Conservation (phyloP, 768 basidiomycete species). For the Sporobolomyces roseus region DNA sequence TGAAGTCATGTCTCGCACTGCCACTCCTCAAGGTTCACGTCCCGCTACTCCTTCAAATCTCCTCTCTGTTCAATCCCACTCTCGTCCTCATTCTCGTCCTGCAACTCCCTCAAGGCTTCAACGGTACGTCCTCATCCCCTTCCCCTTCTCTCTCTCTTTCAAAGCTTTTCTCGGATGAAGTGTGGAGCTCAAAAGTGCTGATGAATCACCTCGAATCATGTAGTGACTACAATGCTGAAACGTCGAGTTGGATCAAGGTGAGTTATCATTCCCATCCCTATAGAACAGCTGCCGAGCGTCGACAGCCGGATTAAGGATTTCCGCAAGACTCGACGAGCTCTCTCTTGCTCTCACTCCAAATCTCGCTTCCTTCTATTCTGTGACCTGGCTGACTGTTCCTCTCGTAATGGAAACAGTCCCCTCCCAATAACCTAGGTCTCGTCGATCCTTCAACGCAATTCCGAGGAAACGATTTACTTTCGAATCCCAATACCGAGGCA, state of each 20-base stretch:
- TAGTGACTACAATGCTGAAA: not conserved
- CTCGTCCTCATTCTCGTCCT: slow-evolving; percentile 13
- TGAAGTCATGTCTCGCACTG: not conserved
- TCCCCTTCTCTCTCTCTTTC: no score
- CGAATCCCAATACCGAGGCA: slow-evolving; percentile 9
- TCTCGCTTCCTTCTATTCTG: no score
- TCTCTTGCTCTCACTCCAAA: not conserved
- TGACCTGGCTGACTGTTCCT: no score
- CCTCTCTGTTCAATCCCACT: not conserved
- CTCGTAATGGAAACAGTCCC: not conserved
- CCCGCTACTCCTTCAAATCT: slow-evolving; percentile 3
- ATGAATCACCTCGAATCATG: not conserved
- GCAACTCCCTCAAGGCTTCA: slow-evolving; percentile 15
- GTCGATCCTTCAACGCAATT: not conserved
- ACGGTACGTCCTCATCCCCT: not conserved
- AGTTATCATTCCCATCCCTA: not conserved
- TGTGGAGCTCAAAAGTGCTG: not conserved
- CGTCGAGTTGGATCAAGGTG: slow-evolving; percentile 14
- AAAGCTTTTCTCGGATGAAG: not conserved
- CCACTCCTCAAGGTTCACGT: slow-evolving; percentile 6
- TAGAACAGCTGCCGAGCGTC: no score
- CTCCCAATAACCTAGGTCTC: not conserved
- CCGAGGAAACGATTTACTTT: slow-evolving; percentile 5
- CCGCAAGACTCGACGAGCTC: not conserved
- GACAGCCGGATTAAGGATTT: no score